phyloP scores from a whole-genome alignment of 371 early-diverging fungal species.

The Haplosporangium sp. region DNA sequence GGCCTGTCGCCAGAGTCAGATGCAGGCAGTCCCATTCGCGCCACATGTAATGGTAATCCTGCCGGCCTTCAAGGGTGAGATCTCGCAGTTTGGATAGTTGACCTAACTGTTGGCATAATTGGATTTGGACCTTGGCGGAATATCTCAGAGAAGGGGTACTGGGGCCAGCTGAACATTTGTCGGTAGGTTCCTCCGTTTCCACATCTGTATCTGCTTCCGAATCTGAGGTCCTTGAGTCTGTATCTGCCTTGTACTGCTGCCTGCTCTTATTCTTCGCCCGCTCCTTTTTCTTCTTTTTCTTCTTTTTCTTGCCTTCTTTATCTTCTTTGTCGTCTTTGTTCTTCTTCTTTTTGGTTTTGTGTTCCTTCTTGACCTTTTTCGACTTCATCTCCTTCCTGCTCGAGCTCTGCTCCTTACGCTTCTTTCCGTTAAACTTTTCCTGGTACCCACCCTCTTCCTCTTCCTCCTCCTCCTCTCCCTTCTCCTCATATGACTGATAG shows the following conservation, averaged over 20 bases:
- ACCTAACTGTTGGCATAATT: slow-evolving; percentile 34
- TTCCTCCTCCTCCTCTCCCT: background rate
- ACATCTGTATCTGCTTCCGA: background rate
- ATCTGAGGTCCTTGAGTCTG: background rate
- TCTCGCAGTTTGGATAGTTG: slow-evolving; percentile 20
- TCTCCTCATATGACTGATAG: background rate
- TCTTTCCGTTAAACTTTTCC: background rate
- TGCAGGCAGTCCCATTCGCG: slow-evolving; percentile 19
- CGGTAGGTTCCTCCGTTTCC: background rate
- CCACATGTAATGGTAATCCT: background rate
- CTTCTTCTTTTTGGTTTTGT: background rate
- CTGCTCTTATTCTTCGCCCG: background rate
- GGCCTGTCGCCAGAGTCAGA: slow-evolving; percentile 26
- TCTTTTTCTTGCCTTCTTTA: background rate
- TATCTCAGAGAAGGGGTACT: background rate
- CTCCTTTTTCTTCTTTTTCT: background rate
- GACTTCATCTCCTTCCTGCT: background rate
- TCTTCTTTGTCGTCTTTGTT: background rate
- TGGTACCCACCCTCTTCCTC: background rate
- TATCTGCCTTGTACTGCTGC: background rate
- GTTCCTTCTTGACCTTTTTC: slow-evolving; percentile 1
- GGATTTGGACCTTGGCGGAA: slow-evolving; percentile 8
- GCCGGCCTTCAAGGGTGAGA: slow-evolving; percentile 28
- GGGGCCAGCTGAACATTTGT: too few species aligned
- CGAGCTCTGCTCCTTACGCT: background rate